phyloP scores from a whole-genome alignment of 2,329 filamentous ascomycete genomes.

The Beauveria brongniartii region DNA sequence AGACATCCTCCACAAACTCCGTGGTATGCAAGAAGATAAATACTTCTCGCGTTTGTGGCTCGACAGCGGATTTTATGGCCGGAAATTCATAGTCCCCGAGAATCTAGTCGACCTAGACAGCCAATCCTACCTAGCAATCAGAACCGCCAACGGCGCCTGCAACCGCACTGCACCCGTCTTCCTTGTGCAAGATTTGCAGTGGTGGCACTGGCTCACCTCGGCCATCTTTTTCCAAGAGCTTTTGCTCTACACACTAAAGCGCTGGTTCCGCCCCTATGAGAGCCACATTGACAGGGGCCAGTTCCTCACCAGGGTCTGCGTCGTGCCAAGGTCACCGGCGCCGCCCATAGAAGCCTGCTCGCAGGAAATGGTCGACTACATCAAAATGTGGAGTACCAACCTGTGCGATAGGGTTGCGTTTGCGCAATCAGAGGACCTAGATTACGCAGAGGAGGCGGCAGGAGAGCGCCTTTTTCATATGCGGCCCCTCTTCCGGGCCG shows the following conservation, averaged over 20 bases:
- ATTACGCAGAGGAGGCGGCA: neutral
- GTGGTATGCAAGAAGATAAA: neutral
- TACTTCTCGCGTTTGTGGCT: neutral
- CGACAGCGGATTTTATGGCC: neutral
- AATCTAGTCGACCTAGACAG: neutral
- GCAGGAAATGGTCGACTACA: neutral
- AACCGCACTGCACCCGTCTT: slow-evolving; percentile 2
- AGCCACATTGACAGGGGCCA: neutral
- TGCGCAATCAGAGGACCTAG: neutral
- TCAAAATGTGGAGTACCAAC: neutral
- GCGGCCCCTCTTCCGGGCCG: neutral
- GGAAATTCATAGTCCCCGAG: neutral
- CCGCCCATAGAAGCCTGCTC: neutral
- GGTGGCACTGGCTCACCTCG: neutral
- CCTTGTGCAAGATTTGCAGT: neutral
- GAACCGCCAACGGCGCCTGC: neutral
- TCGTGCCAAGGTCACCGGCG: neutral
- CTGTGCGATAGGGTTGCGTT: neutral
- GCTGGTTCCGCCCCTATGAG: neutral
- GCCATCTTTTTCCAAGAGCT: neutral
- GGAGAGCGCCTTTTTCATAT: neutral
- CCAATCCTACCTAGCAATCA: neutral
- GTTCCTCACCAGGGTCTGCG: neutral
- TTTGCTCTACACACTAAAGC: neutral
- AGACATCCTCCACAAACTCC: neutral